These are phyloP conservation scores for Claviceps sp. DNA, from an alignment of 2,329 filamentous ascomycete genomes.

Conservation along the genomic window DNA sequence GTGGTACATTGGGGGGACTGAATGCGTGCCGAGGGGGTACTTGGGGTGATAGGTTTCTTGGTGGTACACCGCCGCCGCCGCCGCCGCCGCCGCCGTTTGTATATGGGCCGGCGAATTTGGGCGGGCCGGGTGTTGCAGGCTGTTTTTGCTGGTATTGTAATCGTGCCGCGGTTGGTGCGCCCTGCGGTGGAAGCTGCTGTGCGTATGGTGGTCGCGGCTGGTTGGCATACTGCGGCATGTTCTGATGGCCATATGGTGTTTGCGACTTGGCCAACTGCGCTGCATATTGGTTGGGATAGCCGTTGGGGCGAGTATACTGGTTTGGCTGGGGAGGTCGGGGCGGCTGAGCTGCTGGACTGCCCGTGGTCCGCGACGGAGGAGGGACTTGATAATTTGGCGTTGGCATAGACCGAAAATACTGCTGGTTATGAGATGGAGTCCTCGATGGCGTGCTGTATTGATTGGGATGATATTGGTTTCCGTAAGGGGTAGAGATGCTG, in stretches of 20 bases:
- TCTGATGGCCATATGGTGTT: conserved; percentile 37
- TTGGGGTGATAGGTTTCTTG: conserved; percentile 32
- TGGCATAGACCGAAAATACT: conserved; percentile 27
- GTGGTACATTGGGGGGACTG: conserved; percentile 24
- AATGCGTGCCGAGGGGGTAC: conserved; percentile 24
- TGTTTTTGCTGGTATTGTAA: conserved; percentile 21
- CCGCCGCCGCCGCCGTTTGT: conserved; percentile 25
- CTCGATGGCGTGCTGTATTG: conserved; percentile 36
- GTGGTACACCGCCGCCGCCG: conserved; percentile 19
- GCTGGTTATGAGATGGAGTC: conserved; percentile 29
- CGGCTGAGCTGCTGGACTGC: conserved; percentile 13
- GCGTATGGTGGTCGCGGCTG: conserved; percentile 31
- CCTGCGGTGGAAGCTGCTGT: conserved; percentile 26
- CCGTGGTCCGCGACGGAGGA: conserved; percentile 19
- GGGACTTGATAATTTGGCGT: conserved; percentile 29
- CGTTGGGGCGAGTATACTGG: conserved; percentile 36
- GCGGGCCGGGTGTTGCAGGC: conserved; percentile 21
- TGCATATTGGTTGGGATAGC: conserved; percentile 32
- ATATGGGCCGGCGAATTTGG: conserved; percentile 20
- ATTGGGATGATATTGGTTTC: conserved; percentile 27
- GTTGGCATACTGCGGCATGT: conserved; percentile 32
- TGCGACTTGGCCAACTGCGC: conserved; percentile 39
- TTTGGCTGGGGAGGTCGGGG: conserved; percentile 28
- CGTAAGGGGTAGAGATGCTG: conserved; percentile 26
- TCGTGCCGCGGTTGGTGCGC: conserved; percentile 29